These are phyloP conservation scores for Barnettozyma botsteinii DNA, from an alignment of 805 yeast genomes.

Conservation along the genomic window DNA sequence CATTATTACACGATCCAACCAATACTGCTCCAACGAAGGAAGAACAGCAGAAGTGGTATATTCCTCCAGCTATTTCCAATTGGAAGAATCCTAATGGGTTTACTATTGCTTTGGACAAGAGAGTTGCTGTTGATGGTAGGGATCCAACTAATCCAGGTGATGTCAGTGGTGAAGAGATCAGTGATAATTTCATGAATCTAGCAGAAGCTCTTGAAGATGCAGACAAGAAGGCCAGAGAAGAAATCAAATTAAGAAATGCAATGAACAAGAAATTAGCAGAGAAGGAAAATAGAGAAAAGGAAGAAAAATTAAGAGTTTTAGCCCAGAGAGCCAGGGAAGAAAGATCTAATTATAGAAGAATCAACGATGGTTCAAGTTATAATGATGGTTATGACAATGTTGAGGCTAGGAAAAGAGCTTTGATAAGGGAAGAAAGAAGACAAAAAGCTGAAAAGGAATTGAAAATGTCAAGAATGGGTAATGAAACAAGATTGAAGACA, in stretches of 20 bases:
- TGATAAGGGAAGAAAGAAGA: constrained; percentile 39
- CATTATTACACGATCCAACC: constrained; percentile 51
- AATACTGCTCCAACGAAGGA: constrained; percentile 48
- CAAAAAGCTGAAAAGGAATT: constrained; percentile 43
- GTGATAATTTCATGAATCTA: constrained; percentile 54
- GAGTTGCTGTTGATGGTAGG: constrained; percentile 50
- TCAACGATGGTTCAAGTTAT: background rate
- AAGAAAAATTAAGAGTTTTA: constrained; percentile 42
- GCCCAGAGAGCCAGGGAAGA: constrained; percentile 45
- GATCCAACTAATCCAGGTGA: constrained; percentile 28
- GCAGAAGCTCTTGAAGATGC: constrained; percentile 71
- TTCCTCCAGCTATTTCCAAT: constrained; percentile 87
- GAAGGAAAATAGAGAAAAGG: constrained; percentile 43
- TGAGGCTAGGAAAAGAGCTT: constrained; percentile 31
- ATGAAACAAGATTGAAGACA: constrained; percentile 36
- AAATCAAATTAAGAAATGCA: constrained; percentile 44
- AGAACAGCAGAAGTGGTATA: constrained; percentile 76
- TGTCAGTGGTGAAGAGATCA: constrained; percentile 32
- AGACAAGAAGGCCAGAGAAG: constrained; percentile 53
- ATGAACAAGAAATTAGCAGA: constrained; percentile 45
- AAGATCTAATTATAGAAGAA: constrained; percentile 13
- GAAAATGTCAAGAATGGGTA: constrained; percentile 37
- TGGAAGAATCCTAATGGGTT: constrained; percentile 95
- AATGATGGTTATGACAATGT: constrained; percentile 10
- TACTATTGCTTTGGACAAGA: constrained; percentile 72